A percentile compares a stretch with the other conserved stretches of the same genome.
phyloP scores from a whole-genome alignment of 2,329 filamentous ascomycete species.

The Aphanocladium album region DNA sequence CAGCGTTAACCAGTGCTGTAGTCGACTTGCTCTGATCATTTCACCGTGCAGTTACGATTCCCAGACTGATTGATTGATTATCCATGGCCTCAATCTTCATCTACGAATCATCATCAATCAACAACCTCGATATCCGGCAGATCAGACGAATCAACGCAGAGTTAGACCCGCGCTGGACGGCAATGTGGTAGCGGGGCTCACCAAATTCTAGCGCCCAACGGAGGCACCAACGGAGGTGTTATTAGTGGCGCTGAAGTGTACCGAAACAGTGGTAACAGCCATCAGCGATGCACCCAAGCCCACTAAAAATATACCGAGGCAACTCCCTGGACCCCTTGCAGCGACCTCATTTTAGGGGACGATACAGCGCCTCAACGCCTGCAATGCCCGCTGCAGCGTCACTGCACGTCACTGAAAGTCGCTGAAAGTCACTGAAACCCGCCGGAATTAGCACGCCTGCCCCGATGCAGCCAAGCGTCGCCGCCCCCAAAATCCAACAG shows the following conservation, averaged over 20 bases:
- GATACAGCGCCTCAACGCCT: not conserved
- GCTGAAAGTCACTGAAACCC: not conserved
- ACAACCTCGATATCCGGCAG: too few relatives aligned
- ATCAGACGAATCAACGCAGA: too few relatives aligned
- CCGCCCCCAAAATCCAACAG: not conserved
- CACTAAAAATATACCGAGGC: not conserved
- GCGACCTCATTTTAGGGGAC: not conserved
- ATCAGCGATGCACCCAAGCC: too few relatives aligned
- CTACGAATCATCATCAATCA: too few relatives aligned
- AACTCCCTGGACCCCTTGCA: not conserved
- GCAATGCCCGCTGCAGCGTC: not conserved
- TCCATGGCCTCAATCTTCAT: too few relatives aligned
- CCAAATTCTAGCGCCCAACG: not conserved
- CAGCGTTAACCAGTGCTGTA: too few relatives aligned
- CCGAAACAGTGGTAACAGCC: not conserved
- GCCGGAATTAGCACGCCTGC: not conserved
- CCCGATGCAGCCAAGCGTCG: not conserved
- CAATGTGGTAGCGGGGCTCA: not conserved
- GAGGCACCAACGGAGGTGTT: too few relatives aligned
- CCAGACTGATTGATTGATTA: too few relatives aligned
- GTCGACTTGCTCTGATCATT: too few relatives aligned
- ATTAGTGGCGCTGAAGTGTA: too few relatives aligned
- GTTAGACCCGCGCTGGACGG: not conserved
- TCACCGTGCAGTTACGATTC: too few relatives aligned
- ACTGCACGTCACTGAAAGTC: too few relatives aligned